Evolutionary conservation across 1,284 basidiomycete species (phyloP).

Genomic region (Erythrobasidium hasegawianum): DNA sequence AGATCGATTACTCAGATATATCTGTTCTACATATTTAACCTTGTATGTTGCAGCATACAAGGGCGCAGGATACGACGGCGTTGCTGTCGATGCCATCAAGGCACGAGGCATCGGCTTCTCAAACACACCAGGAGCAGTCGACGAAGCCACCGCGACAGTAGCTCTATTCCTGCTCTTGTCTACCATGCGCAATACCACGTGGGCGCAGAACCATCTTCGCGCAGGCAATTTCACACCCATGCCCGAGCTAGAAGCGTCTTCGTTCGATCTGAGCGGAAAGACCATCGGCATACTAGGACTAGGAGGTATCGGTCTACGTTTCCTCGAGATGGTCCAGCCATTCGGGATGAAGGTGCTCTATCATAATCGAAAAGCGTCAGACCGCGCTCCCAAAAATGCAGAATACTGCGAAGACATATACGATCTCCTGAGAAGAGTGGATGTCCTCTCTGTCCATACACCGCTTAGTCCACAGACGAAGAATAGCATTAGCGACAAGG

Average conservation of each 20-base stretch:
- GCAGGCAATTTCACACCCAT: background rate
- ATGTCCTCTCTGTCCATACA: slow-evolving; percentile 62
- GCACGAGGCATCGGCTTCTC: slow-evolving; percentile 75
- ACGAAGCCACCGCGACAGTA: slow-evolving; percentile 86
- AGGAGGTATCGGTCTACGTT: slow-evolving; percentile 70
- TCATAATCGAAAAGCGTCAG: slow-evolving; percentile 59
- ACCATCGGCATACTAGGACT: slow-evolving; percentile 82
- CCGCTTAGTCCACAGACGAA: slow-evolving; percentile 65
- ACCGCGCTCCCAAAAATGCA: slow-evolving; percentile 54
- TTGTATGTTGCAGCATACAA: slow-evolving; percentile 25
- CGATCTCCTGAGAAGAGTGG: slow-evolving; percentile 67
- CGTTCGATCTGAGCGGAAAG: slow-evolving; percentile 71
- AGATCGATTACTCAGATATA: too few relatives aligned
- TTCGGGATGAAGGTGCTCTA: slow-evolving; percentile 80
- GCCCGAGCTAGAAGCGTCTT: background rate
- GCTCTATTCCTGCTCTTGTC: slow-evolving; percentile 68
- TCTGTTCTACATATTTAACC: too few relatives aligned
- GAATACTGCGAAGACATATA: slow-evolving; percentile 66
- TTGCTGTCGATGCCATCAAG: slow-evolving; percentile 71
- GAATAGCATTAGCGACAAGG: slow-evolving; percentile 68
- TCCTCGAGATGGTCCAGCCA: slow-evolving; percentile 48
- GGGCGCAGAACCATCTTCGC: slow-evolving; percentile 1
- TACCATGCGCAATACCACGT: background rate
- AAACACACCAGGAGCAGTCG: slow-evolving; percentile 84
- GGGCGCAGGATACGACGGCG: slow-evolving; percentile 37